These are phyloP conservation scores for Saccharomyces mikatae DNA, from an alignment of 805 yeast genomes.

Conservation along the genomic window DNA sequence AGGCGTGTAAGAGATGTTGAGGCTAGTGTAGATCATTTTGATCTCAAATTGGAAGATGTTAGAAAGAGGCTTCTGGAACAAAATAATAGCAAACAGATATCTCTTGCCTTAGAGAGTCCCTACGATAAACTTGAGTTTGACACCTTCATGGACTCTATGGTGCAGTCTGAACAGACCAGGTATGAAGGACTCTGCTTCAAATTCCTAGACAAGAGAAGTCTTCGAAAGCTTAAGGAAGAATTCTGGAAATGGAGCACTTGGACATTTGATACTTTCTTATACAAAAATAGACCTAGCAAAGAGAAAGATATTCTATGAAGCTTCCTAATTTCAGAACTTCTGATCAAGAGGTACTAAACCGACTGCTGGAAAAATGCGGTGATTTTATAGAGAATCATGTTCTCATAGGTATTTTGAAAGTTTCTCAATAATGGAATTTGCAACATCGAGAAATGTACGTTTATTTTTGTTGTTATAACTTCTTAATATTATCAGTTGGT, in stretches of 20 bases:
- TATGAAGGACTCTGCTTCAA: conserved; percentile 16
- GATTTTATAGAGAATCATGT: background rate
- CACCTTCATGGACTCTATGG: conserved; percentile 10
- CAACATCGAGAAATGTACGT: too few relatives aligned
- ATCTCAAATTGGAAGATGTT: conserved; percentile 18
- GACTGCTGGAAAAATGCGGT: background rate
- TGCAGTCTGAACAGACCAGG: conserved; percentile 10
- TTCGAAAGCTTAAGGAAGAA: conserved; percentile 10
- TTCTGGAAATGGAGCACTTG: background rate
- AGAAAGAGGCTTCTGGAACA: conserved; percentile 10
- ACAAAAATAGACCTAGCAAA: background rate
- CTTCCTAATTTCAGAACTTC: background rate
- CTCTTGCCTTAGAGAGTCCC: conserved; percentile 1
- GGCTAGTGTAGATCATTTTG: conserved; percentile 44
- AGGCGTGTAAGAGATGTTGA: conserved; percentile 62
- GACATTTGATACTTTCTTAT: background rate
- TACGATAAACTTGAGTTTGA: conserved; percentile 16
- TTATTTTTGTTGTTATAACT: too few relatives aligned
- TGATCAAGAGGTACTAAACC: background rate
- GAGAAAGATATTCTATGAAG: background rate
- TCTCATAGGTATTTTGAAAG: background rate
- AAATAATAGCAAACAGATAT: background rate
- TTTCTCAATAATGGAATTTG: too few relatives aligned
- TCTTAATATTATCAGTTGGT: too few relatives aligned
- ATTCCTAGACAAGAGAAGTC: conserved; percentile 8